phyloP scores from a whole-genome alignment of 2,329 filamentous ascomycete genomes.

The Niveomyces coronatus region DNA sequence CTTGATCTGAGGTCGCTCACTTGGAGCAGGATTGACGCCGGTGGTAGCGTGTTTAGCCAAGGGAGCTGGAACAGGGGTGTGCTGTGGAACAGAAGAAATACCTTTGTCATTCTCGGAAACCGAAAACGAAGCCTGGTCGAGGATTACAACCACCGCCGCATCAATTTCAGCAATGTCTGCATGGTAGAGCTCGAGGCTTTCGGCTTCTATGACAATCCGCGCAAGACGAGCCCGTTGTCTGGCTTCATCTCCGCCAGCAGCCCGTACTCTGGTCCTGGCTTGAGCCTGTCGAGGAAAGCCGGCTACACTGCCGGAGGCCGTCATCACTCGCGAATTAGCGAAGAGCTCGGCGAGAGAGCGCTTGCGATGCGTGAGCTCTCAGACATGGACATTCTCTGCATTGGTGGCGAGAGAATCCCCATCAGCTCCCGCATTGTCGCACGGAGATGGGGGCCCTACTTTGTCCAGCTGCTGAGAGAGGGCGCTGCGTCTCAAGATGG shows the following conservation, averaged over 20 bases:
- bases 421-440: conserved; percentile 86
- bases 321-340: conserved; percentile 63
- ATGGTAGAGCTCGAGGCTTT: conserved; percentile 96
- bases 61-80: conserved; percentile 97
- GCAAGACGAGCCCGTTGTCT: conserved; percentile 66
- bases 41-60: conserved; percentile 86
- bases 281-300: conserved; percentile 48
- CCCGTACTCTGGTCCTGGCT: conserved; percentile 48
- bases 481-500: conserved; percentile 63
- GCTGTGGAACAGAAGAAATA: conserved; percentile 85
- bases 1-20: conserved; percentile 78
- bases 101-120: conserved; percentile 91
- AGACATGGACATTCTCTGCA: conserved; percentile 94
- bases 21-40: conserved; percentile 94
- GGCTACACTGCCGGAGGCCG: conserved; percentile 65
- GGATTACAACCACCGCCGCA: conserved; percentile 94
- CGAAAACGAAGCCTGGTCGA: conserved; percentile 89
- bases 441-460: conserved; percentile 88
- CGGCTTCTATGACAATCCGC: conserved; percentile 91
- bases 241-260: conserved; percentile 76
- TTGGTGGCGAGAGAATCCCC: conserved; percentile 82
- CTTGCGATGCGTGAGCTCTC: conserved; percentile 73
- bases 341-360: conserved; percentile 76
- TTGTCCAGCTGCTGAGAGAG: conserved; percentile 82
- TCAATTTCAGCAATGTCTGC: conserved; percentile 95